A percentile compares a stretch with the other conserved stretches of the same genome.
Conservation (phyloP, 2,329 filamentous ascomycete genomes). For the Magnaporthales sp. region DNA sequence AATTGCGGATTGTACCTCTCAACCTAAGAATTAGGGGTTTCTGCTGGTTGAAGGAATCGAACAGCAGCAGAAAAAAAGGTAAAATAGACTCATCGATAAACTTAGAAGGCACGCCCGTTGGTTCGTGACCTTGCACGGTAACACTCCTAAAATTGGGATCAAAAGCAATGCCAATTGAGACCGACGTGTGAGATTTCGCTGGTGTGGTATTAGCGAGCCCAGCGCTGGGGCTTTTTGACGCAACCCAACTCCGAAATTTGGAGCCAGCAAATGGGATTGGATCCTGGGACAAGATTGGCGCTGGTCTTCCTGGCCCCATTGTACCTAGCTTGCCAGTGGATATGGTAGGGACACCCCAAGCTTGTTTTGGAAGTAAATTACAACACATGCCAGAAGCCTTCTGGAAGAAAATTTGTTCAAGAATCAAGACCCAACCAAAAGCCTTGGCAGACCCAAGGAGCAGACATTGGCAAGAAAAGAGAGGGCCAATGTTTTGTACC, state of each 20-base stretch:
- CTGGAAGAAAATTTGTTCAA: neutral
- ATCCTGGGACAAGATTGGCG: neutral
- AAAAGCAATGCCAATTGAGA: neutral
- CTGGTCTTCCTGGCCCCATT: neutral
- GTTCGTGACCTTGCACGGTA: neutral
- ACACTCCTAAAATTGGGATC: neutral
- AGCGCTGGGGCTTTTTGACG: neutral
- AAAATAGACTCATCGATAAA: neutral
- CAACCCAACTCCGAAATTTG: neutral
- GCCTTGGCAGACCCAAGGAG: neutral
- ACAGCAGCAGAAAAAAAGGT: neutral
- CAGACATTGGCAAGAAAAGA: neutral
- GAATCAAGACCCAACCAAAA: neutral
- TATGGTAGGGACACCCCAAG: neutral
- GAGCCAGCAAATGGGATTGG: neutral
- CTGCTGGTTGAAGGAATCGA: neutral
- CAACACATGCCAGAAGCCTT: neutral
- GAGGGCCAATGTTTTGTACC: neutral
- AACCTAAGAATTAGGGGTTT: too few relatives aligned
- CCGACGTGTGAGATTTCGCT: neutral
- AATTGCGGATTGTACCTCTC: neutral
- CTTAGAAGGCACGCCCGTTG: neutral
- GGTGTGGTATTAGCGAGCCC: neutral
- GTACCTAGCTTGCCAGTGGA: neutral
- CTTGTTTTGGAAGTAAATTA: slow-evolving; percentile 1